Evolutionary conservation across 257 asterid genomes (phyloP), one percentile per base, ranked within the genome.

Genomic region (Nicotiana sylvestris): DNA sequence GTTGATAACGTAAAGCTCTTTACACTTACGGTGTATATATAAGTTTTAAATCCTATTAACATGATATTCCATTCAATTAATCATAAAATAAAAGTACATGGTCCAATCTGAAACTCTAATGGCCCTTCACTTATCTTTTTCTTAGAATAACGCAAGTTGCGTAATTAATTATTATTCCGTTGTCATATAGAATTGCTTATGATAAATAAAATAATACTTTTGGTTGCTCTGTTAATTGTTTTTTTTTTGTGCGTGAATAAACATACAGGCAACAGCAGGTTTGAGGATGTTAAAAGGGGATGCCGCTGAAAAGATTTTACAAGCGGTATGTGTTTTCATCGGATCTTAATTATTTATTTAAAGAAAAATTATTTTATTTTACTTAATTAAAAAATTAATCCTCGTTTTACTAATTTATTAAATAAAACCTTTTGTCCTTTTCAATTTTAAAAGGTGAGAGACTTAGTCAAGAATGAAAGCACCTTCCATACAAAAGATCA

Each of bases 241-340:
- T 10, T 43, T 18, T 30, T 70, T 32, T 32, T 32, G 37, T 5
- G 32, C 2, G 60, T 46, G 61, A 21, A 72, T 89, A 65, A 84
- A 78, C 60, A 6, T n/a, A 65, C 87, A 94, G 98, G 98, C 98
- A 84, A 95, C 98, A 61, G 96, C 98, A 32, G 95, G 98, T 82
- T 87, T 95, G n/a, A 91, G 98, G 86, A 90, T 88, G 88, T 84
- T 95, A 89, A 90, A 88, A 84, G 98, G 97, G 25, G 92, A 89
- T 90, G 83, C 97, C 64, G 85, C 97, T 10, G 98, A 95, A 86
- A 87, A 90, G 83, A 93, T 95, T 81, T 84, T 93, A 86, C 90
- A 92, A 89, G 97, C 95, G 86, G 98, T 94, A 88, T 81, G 69
- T 81, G 66, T 84, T 83, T 58, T 1, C 2, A 9, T 61, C 2